Evolutionary conservation across 2,329 filamentous ascomycete genomes (phyloP).

Genomic region (Aschersonia sp.): DNA sequence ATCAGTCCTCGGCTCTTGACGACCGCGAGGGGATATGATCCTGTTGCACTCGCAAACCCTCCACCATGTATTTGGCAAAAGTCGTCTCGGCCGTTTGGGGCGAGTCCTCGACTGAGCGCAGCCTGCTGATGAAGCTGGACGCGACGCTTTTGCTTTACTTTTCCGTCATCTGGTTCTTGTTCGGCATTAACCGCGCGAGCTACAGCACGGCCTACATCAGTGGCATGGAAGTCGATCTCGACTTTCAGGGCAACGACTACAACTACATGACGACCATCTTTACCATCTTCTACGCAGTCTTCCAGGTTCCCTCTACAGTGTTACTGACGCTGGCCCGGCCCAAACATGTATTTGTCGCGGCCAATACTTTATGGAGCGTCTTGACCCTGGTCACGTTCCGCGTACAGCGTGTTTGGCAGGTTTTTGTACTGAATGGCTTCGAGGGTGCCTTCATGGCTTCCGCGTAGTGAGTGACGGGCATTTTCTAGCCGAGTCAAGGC

Average conservation of each 20-base stretch:
- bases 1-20: too few species aligned
- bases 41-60: too few species aligned
- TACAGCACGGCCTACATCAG: constrained; percentile 28
- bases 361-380: constrained; percentile 27
- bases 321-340: constrained; percentile 13
- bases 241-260: constrained; percentile 22
- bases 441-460: constrained; percentile 28
- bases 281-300: constrained; percentile 26
- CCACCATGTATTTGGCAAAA: not conserved
- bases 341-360: constrained; percentile 25
- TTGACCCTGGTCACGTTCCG: constrained; percentile 27
- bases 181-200: constrained; percentile 27
- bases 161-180: constrained; percentile 31
- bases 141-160: constrained; percentile 27
- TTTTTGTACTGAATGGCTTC: constrained; percentile 27
- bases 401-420: constrained; percentile 25
- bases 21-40: too few species aligned
- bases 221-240: constrained; percentile 22
- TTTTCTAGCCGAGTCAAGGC: too few species aligned
- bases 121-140: constrained; percentile 23
- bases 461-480: constrained; percentile 18
- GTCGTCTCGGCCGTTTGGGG: constrained; percentile 1
- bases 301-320: constrained; percentile 28
- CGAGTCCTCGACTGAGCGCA: constrained; percentile 6
- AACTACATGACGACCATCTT: constrained; percentile 22